Evolutionary conservation across 768 basidiomycete species (phyloP), one percentile per base, ranked within the genome.

Genomic region (Vararia minispora): DNA sequence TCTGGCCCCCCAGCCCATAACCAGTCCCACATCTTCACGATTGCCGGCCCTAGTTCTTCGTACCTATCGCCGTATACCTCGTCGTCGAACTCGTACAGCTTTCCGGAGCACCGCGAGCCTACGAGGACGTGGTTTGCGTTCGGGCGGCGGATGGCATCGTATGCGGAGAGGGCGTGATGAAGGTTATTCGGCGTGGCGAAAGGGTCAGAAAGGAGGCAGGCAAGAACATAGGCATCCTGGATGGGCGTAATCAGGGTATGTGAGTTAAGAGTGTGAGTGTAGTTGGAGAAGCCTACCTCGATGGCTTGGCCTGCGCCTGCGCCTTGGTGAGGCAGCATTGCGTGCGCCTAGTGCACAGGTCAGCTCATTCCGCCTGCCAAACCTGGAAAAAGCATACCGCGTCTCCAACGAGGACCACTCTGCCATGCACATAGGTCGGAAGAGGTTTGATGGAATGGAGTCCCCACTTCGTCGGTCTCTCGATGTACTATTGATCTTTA

Each of bases 21-120:
- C 65, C 68, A 71, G 31, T 58, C 52, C 65, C 66, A 68, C 45
- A 65, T 62, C 3, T 39, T 44, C 20, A 57, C 57, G 14, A 73
- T 66, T 7, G 59, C 63, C 2, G 58, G 56, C 6, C 61, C 67
- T 4, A 73, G 42, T 18, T 26, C 47, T 13, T 47, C 47, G 43
- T 66, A 62, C 20, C 64, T 52, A 6, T 63, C 65, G 3, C 55
- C 58, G 33, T 58, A 55, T n/a, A n/a, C n/a, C 5, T 49, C 40
- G 23, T 60, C 60, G 31, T 62, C 58, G 58, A 45, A 51, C 34
- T 58, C 56, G 40, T 52, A 55, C 44, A 58, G 50, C 24, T 33
- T 30, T 2, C 58, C 55, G 2, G 50, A 49, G 4, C 39, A 33
- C 5, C 43, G 35, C 6, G 57, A 55, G 1, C 47, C 47, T 7